These are phyloP conservation scores for Arachnomyces sp. DNA, from an alignment of 2,329 filamentous ascomycete species.

Conservation along the genomic window DNA sequence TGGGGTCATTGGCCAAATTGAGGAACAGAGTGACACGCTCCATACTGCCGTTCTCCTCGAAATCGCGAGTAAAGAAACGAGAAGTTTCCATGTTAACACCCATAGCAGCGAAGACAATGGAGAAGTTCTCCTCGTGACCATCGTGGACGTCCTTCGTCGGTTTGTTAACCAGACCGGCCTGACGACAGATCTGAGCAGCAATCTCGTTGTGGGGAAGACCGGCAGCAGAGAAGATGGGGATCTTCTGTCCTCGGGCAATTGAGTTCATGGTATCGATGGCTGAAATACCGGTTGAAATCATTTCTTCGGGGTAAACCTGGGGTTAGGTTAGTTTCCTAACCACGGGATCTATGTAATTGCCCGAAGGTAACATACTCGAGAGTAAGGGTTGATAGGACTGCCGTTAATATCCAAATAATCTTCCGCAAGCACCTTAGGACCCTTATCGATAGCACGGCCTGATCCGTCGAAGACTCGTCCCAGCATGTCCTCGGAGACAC, in stretches of 20 bases:
- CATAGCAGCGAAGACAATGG: slow-evolving; percentile 98
- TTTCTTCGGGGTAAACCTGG: slow-evolving; percentile 96
- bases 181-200: slow-evolving; percentile 95
- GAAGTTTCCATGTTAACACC: slow-evolving; percentile 99
- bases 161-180: slow-evolving; percentile 84
- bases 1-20: slow-evolving; percentile 98
- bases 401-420: slow-evolving; percentile 99
- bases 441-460: slow-evolving; percentile 96
- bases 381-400: slow-evolving; percentile 96
- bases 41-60: slow-evolving; percentile 98
- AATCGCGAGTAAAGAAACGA: slow-evolving; percentile 96
- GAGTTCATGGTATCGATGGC: slow-evolving; percentile 98
- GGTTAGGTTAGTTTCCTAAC: slow-evolving; percentile 10
- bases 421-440: slow-evolving; percentile 93
- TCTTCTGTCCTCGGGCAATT: slow-evolving; percentile 98
- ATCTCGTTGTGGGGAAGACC: slow-evolving; percentile 99
- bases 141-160: slow-evolving; percentile 95
- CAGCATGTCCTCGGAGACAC: slow-evolving; percentile 98
- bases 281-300: slow-evolving; percentile 99
- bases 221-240: slow-evolving; percentile 96
- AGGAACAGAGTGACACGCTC: slow-evolving; percentile 96
- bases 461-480: slow-evolving; percentile 98
- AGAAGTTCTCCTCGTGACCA: slow-evolving; percentile 98
- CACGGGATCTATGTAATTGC: background rate
- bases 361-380: slow-evolving; percentile 56